Evolutionary conservation across 2,329 filamentous ascomycete genomes (phyloP).

Genomic region (Fusarium fracticaudum): DNA sequence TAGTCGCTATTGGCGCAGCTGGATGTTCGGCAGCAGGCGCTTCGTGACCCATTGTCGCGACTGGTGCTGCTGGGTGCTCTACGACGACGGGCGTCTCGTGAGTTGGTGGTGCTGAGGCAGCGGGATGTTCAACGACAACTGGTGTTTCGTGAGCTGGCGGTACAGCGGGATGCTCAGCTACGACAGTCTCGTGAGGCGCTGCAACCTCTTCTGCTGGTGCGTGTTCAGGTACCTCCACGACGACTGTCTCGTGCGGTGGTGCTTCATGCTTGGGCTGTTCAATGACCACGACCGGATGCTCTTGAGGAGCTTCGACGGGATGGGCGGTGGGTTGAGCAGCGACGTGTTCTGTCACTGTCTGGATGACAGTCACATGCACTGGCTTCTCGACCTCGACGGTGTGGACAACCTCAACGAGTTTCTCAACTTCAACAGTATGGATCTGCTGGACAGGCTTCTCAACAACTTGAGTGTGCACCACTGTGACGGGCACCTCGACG

Average conservation of each 20-base stretch:
- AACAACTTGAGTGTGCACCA: background rate
- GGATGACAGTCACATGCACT: slow-evolving; percentile 11
- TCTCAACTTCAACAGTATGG: slow-evolving; percentile 12
- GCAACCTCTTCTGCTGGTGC: background rate
- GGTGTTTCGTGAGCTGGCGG: background rate
- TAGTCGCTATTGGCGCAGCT: background rate
- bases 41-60: background rate
- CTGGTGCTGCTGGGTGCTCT: background rate
- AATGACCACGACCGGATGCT: background rate
- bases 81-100: background rate
- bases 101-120: background rate
- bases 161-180: background rate
- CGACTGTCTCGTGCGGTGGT: background rate
- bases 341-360: slow-evolving; percentile 3
- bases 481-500: slow-evolving; percentile 10
- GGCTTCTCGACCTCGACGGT: slow-evolving; percentile 17
- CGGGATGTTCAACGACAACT: background rate
- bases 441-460: slow-evolving; percentile 1
- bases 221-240: background rate
- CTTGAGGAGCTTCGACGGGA: background rate
- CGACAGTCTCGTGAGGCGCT: background rate
- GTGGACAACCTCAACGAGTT: slow-evolving; percentile 15
- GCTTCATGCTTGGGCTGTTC: background rate
- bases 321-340: background rate
- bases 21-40: background rate